Evolutionary conservation across 148 eudicot genomes (phyloP).

Genomic region (Fallopia convolvulus): DNA sequence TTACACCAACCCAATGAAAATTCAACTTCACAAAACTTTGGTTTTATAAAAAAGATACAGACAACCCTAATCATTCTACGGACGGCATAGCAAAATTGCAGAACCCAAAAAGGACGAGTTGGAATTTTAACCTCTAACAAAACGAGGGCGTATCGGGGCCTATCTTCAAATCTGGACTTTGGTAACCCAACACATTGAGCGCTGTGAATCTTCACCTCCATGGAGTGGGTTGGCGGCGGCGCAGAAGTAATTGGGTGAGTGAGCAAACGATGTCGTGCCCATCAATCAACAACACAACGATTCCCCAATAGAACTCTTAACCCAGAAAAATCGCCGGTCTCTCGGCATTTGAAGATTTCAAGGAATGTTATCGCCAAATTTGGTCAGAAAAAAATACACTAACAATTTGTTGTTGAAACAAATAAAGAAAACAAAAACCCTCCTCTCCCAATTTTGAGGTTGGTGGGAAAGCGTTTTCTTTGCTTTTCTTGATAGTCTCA

Average conservation of each 20-base stretch:
- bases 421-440: neutral
- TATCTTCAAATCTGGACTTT: constrained; percentile 20
- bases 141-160: constrained; percentile 32
- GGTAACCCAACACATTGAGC: constrained; percentile 26
- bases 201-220: constrained; percentile 73
- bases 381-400: neutral
- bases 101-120: neutral
- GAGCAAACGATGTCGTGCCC: constrained; percentile 24
- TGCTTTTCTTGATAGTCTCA: neutral
- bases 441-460: neutral
- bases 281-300: constrained; percentile 39
- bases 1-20: neutral
- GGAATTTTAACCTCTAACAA: constrained; percentile 33
- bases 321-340: constrained; percentile 25
- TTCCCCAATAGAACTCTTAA: constrained; percentile 28
- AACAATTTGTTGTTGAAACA: neutral
- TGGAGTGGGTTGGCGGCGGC: constrained; percentile 27
- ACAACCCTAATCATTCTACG: neutral
- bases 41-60: neutral
- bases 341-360: constrained; percentile 22
- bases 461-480: neutral
- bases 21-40: neutral
- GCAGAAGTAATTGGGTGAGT: constrained; percentile 9
- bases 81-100: neutral
- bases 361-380: constrained; percentile 1